These are phyloP conservation scores for Capniomyces stellatus DNA, from an alignment of 371 early-diverging fungal genomes.

Conservation along the genomic window DNA sequence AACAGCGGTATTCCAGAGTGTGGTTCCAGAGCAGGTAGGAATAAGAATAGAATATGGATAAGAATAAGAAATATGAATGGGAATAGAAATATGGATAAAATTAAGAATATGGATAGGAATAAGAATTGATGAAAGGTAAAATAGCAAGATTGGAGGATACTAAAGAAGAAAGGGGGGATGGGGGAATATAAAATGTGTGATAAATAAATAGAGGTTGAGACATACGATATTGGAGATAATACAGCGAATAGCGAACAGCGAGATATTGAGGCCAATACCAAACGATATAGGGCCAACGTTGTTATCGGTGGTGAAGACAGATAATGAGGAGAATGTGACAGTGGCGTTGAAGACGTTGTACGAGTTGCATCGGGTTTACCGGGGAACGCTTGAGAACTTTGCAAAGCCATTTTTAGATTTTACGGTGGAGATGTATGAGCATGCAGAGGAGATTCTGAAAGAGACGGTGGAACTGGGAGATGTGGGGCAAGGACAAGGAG, in stretches of 20 bases:
- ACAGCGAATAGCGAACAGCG: conserved; percentile 75
- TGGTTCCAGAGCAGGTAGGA: conserved; percentile 65
- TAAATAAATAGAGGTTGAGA: conserved; percentile 69
- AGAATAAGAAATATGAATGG: neutral
- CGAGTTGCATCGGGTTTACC: conserved; percentile 79
- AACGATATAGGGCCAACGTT: conserved; percentile 36
- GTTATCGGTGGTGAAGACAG: conserved; percentile 59
- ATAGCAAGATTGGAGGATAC: too few relatives aligned
- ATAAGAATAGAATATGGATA: neutral
- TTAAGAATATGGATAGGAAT: neutral
- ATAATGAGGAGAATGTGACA: conserved; percentile 95
- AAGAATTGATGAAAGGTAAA: neutral
- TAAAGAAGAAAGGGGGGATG: too few relatives aligned
- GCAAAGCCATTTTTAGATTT: conserved; percentile 80
- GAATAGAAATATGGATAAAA: too few relatives aligned
- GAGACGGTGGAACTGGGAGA: conserved; percentile 34
- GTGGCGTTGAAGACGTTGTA: conserved; percentile 81
- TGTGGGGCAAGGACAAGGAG: neutral
- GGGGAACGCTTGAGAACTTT: conserved; percentile 58
- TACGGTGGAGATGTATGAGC: conserved; percentile 77
- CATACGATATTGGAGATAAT: conserved; percentile 80
- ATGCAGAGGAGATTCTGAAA: conserved; percentile 77
- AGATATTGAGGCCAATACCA: conserved; percentile 22
- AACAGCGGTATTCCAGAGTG: conserved; percentile 59
- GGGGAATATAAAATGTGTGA: too few relatives aligned